Evolutionary conservation across 2,329 filamentous ascomycete species (phyloP), one percentile per base, ranked within the genome.

Genomic region (Trichoderma sp.): DNA sequence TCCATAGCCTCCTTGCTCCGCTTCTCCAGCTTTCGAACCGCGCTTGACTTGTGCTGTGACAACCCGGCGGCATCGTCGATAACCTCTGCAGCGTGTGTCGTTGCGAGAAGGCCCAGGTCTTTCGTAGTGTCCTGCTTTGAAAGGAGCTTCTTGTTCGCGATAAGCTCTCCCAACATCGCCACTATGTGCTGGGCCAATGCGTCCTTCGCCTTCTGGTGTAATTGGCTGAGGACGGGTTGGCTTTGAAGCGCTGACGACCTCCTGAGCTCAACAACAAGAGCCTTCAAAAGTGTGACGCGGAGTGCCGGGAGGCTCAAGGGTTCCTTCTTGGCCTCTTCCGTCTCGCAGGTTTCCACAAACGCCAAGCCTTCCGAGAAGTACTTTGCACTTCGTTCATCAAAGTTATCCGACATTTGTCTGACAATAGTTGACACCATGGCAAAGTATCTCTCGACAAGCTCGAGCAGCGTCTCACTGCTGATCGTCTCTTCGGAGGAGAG

Each of bases 371-470:
- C 71, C 15, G 70, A 67, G 52, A 83, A 77, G 62, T 80, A 81
- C n/a, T 72, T 71, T 17, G 73, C 63, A 54, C 80, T 81, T 67
- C 80, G 75, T 17, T 80, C 78, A 7, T 80, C 79, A 21, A 78
- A 71, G 56, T 79, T 76, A 1, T 77, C 76, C 1, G 76, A 72
- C 80, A 83, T 82, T 69, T 82, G 81, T 45, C 74, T 78, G 39
- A 80, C 69, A 1, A 74, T 75, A 10, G 71, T 67, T 9, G 70
- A 72, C 1, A 76, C 73, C 71, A 78, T 71, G 10, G 45, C 63
- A 45, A 69, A 74, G 60, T 74, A 78, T 21, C 75, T 72, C 52
- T 73, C 71, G 17, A 77, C 71, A 15, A 78, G 65, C 61, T 79
- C 76, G 5, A 74, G 67, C 26, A 74, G 60, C 9, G 67, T 69